Conservation (phyloP, 176 grass and related monocot genomes). For the Canna indica region DNA sequence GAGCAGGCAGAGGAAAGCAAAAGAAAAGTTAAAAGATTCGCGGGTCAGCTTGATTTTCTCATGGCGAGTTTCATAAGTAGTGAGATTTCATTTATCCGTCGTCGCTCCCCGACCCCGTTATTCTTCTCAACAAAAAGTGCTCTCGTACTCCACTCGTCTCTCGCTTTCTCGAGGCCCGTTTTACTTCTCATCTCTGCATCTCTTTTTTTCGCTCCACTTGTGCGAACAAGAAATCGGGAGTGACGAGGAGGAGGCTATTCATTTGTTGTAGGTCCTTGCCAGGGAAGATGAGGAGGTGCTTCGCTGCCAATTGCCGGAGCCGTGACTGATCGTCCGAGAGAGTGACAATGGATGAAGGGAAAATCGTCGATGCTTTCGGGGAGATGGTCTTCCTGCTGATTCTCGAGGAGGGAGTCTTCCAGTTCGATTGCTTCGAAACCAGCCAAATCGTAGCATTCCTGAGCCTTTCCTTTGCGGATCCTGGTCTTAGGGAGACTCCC, state of each 20-base stretch:
- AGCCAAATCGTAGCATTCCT: constrained; percentile 41
- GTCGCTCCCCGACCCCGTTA: too few species aligned
- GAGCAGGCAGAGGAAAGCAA: too few species aligned
- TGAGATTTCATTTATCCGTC: too few species aligned
- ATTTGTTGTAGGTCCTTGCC: background rate
- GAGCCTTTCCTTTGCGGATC: constrained; percentile 65
- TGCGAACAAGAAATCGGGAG: too few species aligned
- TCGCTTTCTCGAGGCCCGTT: too few species aligned
- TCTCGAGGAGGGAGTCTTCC: constrained; percentile 68
- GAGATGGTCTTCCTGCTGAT: constrained; percentile 45
- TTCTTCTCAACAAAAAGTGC: too few species aligned
- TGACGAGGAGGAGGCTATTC: too few species aligned
- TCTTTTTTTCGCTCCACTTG: background rate
- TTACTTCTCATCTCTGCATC: too few species aligned
- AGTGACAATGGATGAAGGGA: constrained; percentile 1
- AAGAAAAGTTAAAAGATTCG: too few species aligned
- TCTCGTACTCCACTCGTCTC: too few species aligned
- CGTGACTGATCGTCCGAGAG: background rate
- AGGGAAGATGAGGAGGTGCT: background rate
- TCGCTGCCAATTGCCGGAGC: background rate
- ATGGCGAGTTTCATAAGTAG: too few species aligned
- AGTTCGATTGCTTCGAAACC: constrained; percentile 59
- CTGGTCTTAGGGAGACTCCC: constrained; percentile 34
- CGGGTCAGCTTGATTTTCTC: too few species aligned
- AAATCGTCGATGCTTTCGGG: background rate